Percentiles rank a stretch among this genome's conserved stretches.
Evolutionary conservation across 2,329 filamentous ascomycete species (phyloP).

Genomic region (Neofusicoccum laricinum): DNA sequence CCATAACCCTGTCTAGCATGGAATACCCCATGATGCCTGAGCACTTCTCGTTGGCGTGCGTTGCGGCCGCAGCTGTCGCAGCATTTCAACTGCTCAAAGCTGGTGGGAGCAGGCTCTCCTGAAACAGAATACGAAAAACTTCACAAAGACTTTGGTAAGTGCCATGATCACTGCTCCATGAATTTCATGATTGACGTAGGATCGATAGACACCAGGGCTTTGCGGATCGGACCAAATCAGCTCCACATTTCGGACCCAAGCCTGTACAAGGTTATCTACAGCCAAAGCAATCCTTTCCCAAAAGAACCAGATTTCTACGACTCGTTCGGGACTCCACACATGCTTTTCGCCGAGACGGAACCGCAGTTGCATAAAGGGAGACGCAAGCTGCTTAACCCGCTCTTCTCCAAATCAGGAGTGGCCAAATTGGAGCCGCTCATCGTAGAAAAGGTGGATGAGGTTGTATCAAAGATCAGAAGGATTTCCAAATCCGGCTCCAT

Average conservation of each 20-base stretch:
- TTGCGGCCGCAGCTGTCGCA: too few relatives aligned
- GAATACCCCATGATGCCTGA: too few relatives aligned
- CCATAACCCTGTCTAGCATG: too few relatives aligned
- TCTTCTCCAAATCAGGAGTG: slow-evolving; percentile 17
- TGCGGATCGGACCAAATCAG: slow-evolving; percentile 19
- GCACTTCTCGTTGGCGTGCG: too few relatives aligned
- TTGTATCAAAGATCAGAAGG: slow-evolving; percentile 12
- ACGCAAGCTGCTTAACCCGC: slow-evolving; percentile 16
- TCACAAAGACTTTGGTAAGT: neutral
- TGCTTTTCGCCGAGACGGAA: neutral
- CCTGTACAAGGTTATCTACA: slow-evolving; percentile 19
- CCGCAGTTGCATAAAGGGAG: slow-evolving; percentile 22
- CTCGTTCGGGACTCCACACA: neutral
- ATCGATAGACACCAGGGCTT: neutral
- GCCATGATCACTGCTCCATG: neutral
- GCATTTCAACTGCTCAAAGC: too few relatives aligned
- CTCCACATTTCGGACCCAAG: slow-evolving; percentile 22
- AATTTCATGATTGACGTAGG: neutral
- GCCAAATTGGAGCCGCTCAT: slow-evolving; percentile 15
- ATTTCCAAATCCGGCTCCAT: slow-evolving; percentile 16
- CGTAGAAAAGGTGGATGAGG: neutral
- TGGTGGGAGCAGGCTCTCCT: too few relatives aligned
- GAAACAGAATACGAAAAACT: neutral
- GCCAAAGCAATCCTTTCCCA: neutral
- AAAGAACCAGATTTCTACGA: slow-evolving; percentile 19